Evolutionary conservation across 1,139 yeast species (phyloP).

Genomic region (Kluyveromyces sp.): DNA sequence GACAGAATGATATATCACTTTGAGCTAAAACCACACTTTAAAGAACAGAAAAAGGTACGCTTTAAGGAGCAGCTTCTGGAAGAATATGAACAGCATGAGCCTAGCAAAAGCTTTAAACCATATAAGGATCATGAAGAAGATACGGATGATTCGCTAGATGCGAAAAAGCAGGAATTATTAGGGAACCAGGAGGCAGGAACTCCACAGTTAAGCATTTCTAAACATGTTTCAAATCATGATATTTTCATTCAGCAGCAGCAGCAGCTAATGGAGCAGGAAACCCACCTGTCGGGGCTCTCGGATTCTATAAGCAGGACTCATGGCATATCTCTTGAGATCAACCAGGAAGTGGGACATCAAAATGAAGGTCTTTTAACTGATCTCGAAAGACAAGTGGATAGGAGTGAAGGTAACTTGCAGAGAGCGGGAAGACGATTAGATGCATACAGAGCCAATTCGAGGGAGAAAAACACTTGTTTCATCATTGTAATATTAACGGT

Average conservation of each 20-base stretch:
- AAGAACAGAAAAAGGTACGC: slow-evolving; percentile 21
- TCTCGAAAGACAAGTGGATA: slow-evolving; percentile 24
- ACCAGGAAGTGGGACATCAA: slow-evolving; percentile 25
- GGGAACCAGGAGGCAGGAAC: background rate
- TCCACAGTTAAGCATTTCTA: slow-evolving; percentile 4
- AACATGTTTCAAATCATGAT: slow-evolving; percentile 22
- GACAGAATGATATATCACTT: slow-evolving; percentile 14
- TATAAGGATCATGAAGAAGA: slow-evolving; percentile 17
- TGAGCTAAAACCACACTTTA: background rate
- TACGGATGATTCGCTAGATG: slow-evolving; percentile 6
- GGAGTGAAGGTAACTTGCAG: slow-evolving; percentile 19
- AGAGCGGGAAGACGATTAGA: slow-evolving; percentile 23
- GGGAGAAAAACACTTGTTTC: slow-evolving; percentile 27
- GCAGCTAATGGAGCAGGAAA: slow-evolving; percentile 25
- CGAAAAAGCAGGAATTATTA: slow-evolving; percentile 7
- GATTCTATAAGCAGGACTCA: slow-evolving; percentile 20
- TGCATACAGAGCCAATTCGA: slow-evolving; percentile 22
- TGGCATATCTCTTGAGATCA: slow-evolving; percentile 23
- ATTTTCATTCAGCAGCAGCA: slow-evolving; percentile 26
- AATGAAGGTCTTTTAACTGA: slow-evolving; percentile 23
- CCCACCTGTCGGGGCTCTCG: slow-evolving; percentile 21
- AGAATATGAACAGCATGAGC: slow-evolving; percentile 6
- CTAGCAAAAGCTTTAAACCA: slow-evolving; percentile 13
- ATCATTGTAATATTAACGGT: slow-evolving; percentile 20
- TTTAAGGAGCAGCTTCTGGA: slow-evolving; percentile 21